Percentiles rank a stretch among this genome's conserved stretches.
phyloP scores from a whole-genome alignment of 768 basidiomycete species.

The Coprinellus aureogranulatus region DNA sequence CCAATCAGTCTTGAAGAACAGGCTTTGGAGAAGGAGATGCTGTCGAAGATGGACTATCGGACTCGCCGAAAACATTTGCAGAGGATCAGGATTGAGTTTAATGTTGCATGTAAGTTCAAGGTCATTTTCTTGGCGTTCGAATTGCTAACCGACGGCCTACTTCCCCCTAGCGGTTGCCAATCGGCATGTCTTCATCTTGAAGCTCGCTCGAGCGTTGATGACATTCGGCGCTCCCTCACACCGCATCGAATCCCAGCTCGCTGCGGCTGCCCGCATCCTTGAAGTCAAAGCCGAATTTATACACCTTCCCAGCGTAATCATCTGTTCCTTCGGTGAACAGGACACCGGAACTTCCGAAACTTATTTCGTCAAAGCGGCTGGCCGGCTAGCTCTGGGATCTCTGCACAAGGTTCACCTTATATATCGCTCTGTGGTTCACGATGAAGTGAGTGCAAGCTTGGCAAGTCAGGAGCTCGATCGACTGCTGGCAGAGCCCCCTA shows the following conservation, averaged over 20 bases:
- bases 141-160: too few relatives aligned
- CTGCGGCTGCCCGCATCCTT: conserved; percentile 83
- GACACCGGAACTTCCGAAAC: conserved; percentile 89
- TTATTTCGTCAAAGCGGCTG: conserved; percentile 79
- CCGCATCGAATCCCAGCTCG: conserved; percentile 88
- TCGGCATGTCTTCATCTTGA: conserved; percentile 83
- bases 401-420: conserved; percentile 82
- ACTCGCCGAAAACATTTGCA: conserved; percentile 63
- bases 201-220: conserved; percentile 84
- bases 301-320: conserved; percentile 76
- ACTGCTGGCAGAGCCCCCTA: conserved; percentile 60
- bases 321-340: conserved; percentile 86
- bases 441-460: conserved; percentile 80
- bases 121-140: neutral
- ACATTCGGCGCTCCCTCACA: conserved; percentile 91
- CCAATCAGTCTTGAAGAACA: conserved; percentile 17
- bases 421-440: conserved; percentile 87
- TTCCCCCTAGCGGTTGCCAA: conserved; percentile 61
- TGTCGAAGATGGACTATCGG: conserved; percentile 67
- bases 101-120: conserved; percentile 56
- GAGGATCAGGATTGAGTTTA: conserved; percentile 69
- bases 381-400: conserved; percentile 76
- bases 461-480: conserved; percentile 63
- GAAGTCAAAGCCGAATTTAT: conserved; percentile 92
- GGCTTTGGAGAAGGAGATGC: conserved; percentile 51